These are phyloP conservation scores for Podospora australis DNA, from an alignment of 495 filamentous ascomycete genomes.

Conservation along the genomic window DNA sequence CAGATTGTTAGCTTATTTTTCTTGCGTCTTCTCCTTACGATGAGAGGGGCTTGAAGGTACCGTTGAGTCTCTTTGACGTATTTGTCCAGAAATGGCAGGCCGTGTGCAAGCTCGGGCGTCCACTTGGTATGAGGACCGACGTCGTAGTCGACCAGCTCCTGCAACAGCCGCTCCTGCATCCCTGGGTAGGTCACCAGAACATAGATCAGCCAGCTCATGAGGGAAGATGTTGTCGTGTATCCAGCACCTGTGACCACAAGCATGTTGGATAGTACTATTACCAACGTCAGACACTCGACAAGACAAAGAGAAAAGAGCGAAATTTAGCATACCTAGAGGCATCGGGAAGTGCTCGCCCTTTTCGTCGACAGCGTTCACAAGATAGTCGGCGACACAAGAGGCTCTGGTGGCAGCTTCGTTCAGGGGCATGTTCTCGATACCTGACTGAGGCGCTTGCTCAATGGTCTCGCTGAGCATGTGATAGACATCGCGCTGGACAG, in stretches of 20 bases:
- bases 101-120: constrained; percentile 35
- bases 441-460: constrained; percentile 22
- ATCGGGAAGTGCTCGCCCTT: constrained; percentile 47
- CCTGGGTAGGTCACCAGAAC: constrained; percentile 40
- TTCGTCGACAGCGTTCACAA: constrained; percentile 42
- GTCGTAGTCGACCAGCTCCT: constrained; percentile 48
- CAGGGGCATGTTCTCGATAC: constrained; percentile 39
- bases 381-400: constrained; percentile 32
- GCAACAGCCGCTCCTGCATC: constrained; percentile 46
- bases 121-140: constrained; percentile 25
- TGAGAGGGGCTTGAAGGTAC: constrained; percentile 49
- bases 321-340: constrained; percentile 7
- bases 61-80: constrained; percentile 55
- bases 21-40: constrained; percentile 47
- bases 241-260: constrained; percentile 43
- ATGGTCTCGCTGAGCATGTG: constrained; percentile 35
- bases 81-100: constrained; percentile 44
- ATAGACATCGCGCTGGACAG: constrained; percentile 23
- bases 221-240: constrained; percentile 47
- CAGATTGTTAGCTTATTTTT: constrained; percentile 47
- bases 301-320: too few relatives aligned
- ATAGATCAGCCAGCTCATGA: constrained; percentile 51
- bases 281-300: too few relatives aligned
- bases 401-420: constrained; percentile 47
- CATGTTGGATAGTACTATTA: too few relatives aligned